Conservation (phyloP, 176 grass and related monocot genomes). For the Oryza brachyantha region DNA sequence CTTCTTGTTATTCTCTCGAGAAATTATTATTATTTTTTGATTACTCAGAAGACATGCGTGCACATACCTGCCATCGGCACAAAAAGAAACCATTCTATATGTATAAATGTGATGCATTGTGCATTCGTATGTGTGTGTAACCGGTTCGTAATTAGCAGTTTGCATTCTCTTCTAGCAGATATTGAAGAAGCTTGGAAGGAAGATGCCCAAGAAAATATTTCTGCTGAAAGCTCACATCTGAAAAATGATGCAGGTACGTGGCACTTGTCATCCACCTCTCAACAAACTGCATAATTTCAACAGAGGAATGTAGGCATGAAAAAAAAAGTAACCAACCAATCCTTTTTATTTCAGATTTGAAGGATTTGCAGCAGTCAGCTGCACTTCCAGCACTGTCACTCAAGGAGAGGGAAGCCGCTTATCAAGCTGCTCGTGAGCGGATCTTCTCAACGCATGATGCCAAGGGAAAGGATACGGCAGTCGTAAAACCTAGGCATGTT, state of each 20-base stretch:
- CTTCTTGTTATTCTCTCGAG: neutral
- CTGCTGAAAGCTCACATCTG: slow-evolving; percentile 30
- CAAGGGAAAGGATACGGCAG: slow-evolving; percentile 31
- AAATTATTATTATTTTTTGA: neutral
- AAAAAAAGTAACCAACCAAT: neutral
- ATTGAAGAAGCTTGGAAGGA: slow-evolving; percentile 3
- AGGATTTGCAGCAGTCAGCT: slow-evolving; percentile 23
- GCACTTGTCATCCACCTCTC: slow-evolving; percentile 4
- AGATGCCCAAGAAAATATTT: slow-evolving; percentile 18
- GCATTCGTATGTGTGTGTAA: neutral
- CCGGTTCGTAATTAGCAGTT: neutral
- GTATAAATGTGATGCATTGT: neutral
- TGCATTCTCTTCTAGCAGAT: slow-evolving; percentile 17
- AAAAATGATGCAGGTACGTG: slow-evolving; percentile 33
- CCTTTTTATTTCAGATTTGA: slow-evolving; percentile 31
- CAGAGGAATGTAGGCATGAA: neutral
- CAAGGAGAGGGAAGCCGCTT: slow-evolving; percentile 86
- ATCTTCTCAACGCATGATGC: slow-evolving; percentile 54
- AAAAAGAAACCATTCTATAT: neutral
- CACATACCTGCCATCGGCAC: neutral
- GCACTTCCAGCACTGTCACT: slow-evolving; percentile 40
- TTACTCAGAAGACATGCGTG: no score
- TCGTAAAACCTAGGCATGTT: slow-evolving; percentile 49
- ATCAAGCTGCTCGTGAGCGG: slow-evolving; percentile 68
- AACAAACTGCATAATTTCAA: neutral